Conservation (phyloP, 2,329 filamentous ascomycete genomes). For the Stagonosporopsis vannaccii region DNA sequence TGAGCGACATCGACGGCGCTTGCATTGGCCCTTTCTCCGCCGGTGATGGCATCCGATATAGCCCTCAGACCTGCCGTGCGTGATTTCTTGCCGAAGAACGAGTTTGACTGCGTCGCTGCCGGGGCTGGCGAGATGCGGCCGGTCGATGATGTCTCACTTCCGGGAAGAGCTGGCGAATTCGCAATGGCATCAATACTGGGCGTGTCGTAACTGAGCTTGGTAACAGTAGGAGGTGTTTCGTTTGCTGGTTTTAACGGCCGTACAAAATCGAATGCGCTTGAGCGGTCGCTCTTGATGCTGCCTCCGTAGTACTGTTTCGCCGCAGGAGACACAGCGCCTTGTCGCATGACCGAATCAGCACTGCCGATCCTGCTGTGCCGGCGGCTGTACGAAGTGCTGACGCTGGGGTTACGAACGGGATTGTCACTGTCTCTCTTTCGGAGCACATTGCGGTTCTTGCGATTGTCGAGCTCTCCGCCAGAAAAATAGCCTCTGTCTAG, state of each 20-base stretch:
- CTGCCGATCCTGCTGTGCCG: conserved; percentile 79
- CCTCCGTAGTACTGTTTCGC: conserved; percentile 73
- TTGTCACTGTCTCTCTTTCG: conserved; percentile 71
- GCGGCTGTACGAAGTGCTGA: conserved; percentile 71
- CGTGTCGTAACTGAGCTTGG: conserved; percentile 62
- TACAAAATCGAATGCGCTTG: conserved; percentile 59
- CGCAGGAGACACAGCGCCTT: conserved; percentile 61
- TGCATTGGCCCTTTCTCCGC: conserved; percentile 59
- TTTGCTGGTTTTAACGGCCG: conserved; percentile 51
- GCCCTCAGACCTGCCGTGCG: conserved; percentile 77
- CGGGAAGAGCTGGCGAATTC: conserved; percentile 48
- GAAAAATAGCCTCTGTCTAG: conserved; percentile 93
- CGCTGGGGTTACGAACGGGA: conserved; percentile 77
- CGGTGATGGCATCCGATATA: conserved; percentile 76
- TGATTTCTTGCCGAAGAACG: conserved; percentile 50
- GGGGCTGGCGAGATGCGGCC: conserved; percentile 56
- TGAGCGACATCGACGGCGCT: conserved; percentile 50
- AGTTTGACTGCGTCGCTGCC: conserved; percentile 39
- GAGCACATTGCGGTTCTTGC: conserved; percentile 74
- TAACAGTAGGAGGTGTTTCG: conserved; percentile 62
- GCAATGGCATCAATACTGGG: conserved; percentile 56
- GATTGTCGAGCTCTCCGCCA: conserved; percentile 80
- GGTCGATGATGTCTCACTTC: conserved; percentile 59
- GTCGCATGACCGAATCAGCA: conserved; percentile 74
- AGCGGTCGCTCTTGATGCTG: conserved; percentile 43